A percentile compares a stretch with the other conserved stretches of the same genome.
These are phyloP conservation scores for Reutealis trisperma DNA, from an alignment of 345 rosid species.

Conservation along the genomic window DNA sequence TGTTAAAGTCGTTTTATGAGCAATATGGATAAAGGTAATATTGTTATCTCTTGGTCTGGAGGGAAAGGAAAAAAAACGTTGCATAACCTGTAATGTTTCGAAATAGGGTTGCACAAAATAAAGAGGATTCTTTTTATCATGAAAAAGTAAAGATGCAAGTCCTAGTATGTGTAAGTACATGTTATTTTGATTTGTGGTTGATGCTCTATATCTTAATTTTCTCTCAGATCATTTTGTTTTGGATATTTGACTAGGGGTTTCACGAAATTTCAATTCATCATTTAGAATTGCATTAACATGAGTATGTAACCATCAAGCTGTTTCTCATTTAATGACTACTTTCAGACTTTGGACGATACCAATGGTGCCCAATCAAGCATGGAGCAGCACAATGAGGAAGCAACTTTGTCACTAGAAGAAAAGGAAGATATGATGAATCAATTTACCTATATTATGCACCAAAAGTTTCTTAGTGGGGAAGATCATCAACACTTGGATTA, in stretches of 20 bases:
- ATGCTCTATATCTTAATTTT: neutral
- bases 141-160: neutral
- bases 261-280: neutral
- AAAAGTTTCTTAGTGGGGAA: constrained; percentile 87
- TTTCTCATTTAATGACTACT: neutral
- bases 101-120: neutral
- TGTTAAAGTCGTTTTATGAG: neutral
- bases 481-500: constrained; percentile 83
- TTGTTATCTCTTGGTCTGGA: neutral
- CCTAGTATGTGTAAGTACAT: neutral
- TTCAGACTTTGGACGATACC: constrained; percentile 24
- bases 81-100: neutral
- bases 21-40: neutral
- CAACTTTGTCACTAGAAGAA: constrained; percentile 53
- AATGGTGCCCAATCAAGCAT: constrained; percentile 14
- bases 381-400: constrained; percentile 21
- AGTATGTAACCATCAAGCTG: neutral
- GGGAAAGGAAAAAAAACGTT: no score
- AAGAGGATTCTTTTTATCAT: neutral
- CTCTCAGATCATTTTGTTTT: neutral
- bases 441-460: constrained; percentile 78
- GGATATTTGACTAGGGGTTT: neutral
- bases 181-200: neutral
- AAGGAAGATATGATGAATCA: constrained; percentile 86
- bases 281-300: neutral